Evolutionary conservation across 805 yeast species (phyloP).

Genomic region (Monosporozyma yasuniensis): DNA sequence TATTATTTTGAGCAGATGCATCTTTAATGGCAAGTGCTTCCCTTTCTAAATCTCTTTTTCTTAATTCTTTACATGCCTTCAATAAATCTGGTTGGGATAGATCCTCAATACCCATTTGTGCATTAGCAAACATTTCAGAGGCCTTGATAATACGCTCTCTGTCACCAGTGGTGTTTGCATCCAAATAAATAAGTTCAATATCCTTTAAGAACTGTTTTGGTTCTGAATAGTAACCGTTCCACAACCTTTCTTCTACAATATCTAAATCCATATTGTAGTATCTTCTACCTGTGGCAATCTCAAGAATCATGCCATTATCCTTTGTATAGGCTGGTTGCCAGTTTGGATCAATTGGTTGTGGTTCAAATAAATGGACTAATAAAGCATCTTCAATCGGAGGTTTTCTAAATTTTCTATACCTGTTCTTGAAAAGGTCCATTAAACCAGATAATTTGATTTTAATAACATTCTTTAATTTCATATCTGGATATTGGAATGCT

Average conservation of each 20-base stretch:
- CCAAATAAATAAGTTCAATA: slow-evolving; percentile 73
- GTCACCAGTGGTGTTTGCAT: slow-evolving; percentile 65
- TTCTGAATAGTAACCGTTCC: slow-evolving; percentile 94
- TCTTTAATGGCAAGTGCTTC: slow-evolving; percentile 34
- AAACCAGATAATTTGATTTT: slow-evolving; percentile 79
- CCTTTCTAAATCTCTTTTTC: slow-evolving; percentile 53
- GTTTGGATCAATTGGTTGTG: slow-evolving; percentile 31
- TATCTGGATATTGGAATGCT: slow-evolving; percentile 50
- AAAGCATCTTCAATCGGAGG: slow-evolving; percentile 77
- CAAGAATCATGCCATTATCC: slow-evolving; percentile 71
- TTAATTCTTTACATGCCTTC: slow-evolving; percentile 66
- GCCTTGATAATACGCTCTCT: slow-evolving; percentile 75
- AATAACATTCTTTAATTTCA: slow-evolving; percentile 72
- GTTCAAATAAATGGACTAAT: slow-evolving; percentile 71
- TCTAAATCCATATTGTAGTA: slow-evolving; percentile 89
- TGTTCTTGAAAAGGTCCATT: slow-evolving; percentile 78
- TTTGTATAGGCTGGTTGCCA: slow-evolving; percentile 39
- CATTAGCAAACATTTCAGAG: slow-evolving; percentile 92
- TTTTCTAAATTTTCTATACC: slow-evolving; percentile 84
- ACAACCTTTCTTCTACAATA: slow-evolving; percentile 83
- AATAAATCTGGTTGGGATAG: slow-evolving; percentile 57
- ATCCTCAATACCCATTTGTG: slow-evolving; percentile 92
- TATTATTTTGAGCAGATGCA: slow-evolving; percentile 6
- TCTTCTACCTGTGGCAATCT: slow-evolving; percentile 59
- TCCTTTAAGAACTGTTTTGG: slow-evolving; percentile 86